Conservation (phyloP, 352 stramenopile genomes). For the Globisporangium paroecandrum region DNA sequence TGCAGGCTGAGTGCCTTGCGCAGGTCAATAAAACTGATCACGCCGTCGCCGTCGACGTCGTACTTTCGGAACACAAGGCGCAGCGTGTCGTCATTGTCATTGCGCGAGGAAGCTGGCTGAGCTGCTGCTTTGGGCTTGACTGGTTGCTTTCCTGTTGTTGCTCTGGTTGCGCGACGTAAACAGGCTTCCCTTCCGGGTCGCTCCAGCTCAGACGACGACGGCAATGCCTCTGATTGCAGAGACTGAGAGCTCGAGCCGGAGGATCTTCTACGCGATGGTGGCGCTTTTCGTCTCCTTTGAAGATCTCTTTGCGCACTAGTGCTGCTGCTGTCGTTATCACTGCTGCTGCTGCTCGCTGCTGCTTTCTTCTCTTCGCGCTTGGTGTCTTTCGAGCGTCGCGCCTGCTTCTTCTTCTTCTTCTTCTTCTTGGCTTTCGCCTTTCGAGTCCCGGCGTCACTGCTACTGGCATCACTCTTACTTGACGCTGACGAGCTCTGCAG, state of each 20-base stretch:
- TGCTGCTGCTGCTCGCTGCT: neutral
- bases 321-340: neutral
- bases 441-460: neutral
- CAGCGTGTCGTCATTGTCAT: constrained; percentile 20
- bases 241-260: neutral
- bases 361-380: neutral
- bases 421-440: neutral
- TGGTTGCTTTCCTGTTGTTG: neutral
- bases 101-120: neutral
- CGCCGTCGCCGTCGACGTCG: constrained; percentile 43
- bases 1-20: constrained; percentile 29
- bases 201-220: neutral
- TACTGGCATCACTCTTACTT: neutral
- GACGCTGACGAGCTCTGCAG: neutral
- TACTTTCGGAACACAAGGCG: constrained; percentile 44
- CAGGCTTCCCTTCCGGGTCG: neutral
- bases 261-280: neutral
- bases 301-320: neutral
- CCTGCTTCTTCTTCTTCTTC: constrained; percentile 8
- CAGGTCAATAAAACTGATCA: constrained; percentile 50
- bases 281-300: neutral
- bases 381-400: neutral
- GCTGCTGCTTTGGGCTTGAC: neutral
- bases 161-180: too few relatives aligned
- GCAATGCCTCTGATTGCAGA: neutral